Evolutionary conservation across 2,329 filamentous ascomycete species (phyloP), one percentile per base, ranked within the genome.

Genomic region (Celoporthe dispersa): DNA sequence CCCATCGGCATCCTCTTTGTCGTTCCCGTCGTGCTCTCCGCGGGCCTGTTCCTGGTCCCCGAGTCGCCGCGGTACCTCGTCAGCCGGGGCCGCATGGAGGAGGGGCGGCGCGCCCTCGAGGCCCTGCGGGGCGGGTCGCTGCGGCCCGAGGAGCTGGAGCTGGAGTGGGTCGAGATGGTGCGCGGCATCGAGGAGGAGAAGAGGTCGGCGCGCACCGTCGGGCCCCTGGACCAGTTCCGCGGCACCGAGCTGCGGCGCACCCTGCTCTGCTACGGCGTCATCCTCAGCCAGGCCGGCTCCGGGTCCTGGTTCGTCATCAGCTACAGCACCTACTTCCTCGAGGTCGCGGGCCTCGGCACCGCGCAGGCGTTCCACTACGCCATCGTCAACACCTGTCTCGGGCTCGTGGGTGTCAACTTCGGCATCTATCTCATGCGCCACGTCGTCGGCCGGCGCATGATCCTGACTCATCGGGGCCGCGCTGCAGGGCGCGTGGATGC

Each of bases 261-360:
- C 2, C 77, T 86, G 3, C 78, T 86, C n/a, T 86, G 82, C 75
- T 85, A 82, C 70, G 81, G 80, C 28, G 80, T 83, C 66, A 85
- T 85, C 44, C 81, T 81, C 0, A 82, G 81, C 19, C 83, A 85
- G 70, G 80, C 80, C 0, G 81, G 79, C 0, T 78, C 81, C 0
- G 84, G 84, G 4, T 79, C 81, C 0, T 86, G 84, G 83, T 86
- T 85, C 73, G 75, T 85, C 59, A 85, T 86, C 71, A 82, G 80
- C 55, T 86, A 86, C 71, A 77, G 81, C 8, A 85, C 84, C 2
- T 86, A 86, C 74, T 86, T 84, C 75, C 78, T 83, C 74, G 79
- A 79, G 31, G 80, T 84, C 0, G 78, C 80, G 2, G 83, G 82
- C 1, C 73, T 81, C 39, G 73, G 74, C 5, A 79, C 84, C 37